Evolutionary conservation across 345 rosid genomes (phyloP).

Genomic region (Brassica nigra): DNA sequence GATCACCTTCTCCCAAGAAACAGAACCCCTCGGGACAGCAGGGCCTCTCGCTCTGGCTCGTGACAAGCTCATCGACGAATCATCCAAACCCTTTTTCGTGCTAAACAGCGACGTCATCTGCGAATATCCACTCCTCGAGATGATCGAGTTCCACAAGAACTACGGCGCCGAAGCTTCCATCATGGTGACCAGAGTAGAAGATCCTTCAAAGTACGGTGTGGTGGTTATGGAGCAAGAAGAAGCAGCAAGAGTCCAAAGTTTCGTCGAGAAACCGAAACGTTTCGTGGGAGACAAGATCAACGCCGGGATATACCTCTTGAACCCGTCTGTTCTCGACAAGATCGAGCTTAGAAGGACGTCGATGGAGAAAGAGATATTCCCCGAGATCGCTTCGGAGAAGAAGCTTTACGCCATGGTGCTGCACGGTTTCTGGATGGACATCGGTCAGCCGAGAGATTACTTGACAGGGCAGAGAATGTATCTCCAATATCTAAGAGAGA

Average conservation of each 20-base stretch:
- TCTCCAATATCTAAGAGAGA: constrained; percentile 66
- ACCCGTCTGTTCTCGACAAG: constrained; percentile 76
- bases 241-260: constrained; percentile 60
- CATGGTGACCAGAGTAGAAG: constrained; percentile 78
- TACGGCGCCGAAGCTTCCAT: constrained; percentile 15
- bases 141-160: constrained; percentile 12
- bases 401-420: constrained; percentile 84
- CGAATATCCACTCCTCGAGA: constrained; percentile 65
- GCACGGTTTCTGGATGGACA: constrained; percentile 38
- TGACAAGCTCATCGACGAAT: constrained; percentile 63
- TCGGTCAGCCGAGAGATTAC: constrained; percentile 51
- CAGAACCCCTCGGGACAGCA: constrained; percentile 92
- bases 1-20: constrained; percentile 91
- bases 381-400: constrained; percentile 70
- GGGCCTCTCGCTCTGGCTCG: constrained; percentile 94
- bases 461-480: constrained; percentile 81
- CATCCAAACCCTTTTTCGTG: constrained; percentile 80
- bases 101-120: constrained; percentile 45
- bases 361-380: constrained; percentile 91
- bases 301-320: constrained; percentile 88
- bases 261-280: constrained; percentile 79
- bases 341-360: constrained; percentile 85
- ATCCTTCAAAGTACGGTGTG: constrained; percentile 93
- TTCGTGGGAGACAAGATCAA: constrained; percentile 94
- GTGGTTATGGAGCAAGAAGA: constrained; percentile 75